These are phyloP conservation scores for Truncatella angustata DNA, from an alignment of 2,329 filamentous ascomycete species.

Conservation along the genomic window DNA sequence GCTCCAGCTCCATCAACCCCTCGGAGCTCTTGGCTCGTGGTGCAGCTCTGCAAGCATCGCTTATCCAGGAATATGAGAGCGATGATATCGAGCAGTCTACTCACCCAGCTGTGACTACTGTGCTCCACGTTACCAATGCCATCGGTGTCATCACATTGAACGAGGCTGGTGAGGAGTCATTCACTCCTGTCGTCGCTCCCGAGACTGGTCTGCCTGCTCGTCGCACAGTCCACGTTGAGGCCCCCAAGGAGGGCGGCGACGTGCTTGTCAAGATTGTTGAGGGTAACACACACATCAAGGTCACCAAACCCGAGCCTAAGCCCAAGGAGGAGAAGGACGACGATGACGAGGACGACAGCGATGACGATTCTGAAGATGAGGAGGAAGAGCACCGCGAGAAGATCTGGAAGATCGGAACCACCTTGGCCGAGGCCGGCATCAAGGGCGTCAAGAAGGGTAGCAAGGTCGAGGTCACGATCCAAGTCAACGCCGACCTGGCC, in stretches of 20 bases:
- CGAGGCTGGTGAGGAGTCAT: slow-evolving; percentile 62
- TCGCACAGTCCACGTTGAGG: slow-evolving; percentile 74
- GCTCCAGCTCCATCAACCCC: slow-evolving; percentile 79
- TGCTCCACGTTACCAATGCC: slow-evolving; percentile 83
- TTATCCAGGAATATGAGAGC: slow-evolving; percentile 91
- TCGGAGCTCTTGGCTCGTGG: slow-evolving; percentile 86
- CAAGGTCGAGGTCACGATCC: slow-evolving; percentile 93
- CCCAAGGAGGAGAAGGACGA: slow-evolving; percentile 56
- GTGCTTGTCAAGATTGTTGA: slow-evolving; percentile 87
- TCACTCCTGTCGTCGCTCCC: slow-evolving; percentile 76
- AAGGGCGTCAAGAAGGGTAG: slow-evolving; percentile 80
- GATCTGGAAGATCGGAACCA: slow-evolving; percentile 83
- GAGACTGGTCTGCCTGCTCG: slow-evolving; percentile 90
- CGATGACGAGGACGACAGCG: slow-evolving; percentile 60
- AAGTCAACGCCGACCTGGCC: slow-evolving; percentile 75
- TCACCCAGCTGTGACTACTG: slow-evolving; percentile 90
- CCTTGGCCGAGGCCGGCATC: slow-evolving; percentile 82
- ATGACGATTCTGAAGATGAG: slow-evolving; percentile 70
- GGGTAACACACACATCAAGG: slow-evolving; percentile 86
- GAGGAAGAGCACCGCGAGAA: slow-evolving; percentile 89
- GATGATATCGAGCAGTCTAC: slow-evolving; percentile 95
- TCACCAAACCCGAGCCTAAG: slow-evolving; percentile 83
- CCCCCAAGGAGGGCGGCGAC: slow-evolving; percentile 78
- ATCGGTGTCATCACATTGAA: slow-evolving; percentile 73
- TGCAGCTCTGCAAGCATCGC: slow-evolving; percentile 89